Base-by-base conservation (phyloP, 768 basidiomycete species). In the Mycena epipterygia region DNA sequence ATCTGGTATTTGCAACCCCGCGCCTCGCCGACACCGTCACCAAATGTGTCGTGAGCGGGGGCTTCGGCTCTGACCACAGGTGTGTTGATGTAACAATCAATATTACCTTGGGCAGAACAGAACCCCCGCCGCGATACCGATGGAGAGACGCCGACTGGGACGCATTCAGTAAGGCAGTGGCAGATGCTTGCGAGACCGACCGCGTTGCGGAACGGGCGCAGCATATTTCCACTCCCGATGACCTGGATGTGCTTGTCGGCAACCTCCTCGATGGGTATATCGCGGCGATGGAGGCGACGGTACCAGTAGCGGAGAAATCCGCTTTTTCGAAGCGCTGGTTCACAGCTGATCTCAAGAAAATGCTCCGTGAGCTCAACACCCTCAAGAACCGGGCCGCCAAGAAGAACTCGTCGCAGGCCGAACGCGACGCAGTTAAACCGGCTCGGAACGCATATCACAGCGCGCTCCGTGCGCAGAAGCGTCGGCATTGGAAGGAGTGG, bases 241-340 rank as follows among this genome's bases (percentile, higher is more conserved):
- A 61, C 30, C 32, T 61, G 42, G 59, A 61, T 23, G 5, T 21
- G 23, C 12, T 61, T 2, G 59, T 48, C 16, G 32, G 42, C n/a
- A 44, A 61, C 17, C 46, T 61, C 21, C 41, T 61, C 32, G 32
- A n/a, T 8, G 48, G 56, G 3, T 58, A 57, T 27, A 30, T 46
- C 2, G 11, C 39, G 44, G 65, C 42, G 19, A 67, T 33, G 42
- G 46, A 67, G 14, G 29, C 59, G 5, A 39, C 68, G 5, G 74
- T 79, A 0, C 82, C 80, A 0, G 3, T 58, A 0, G 13, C 65
- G 4, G 48, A 68, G 16, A 73, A 74, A 2, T 69, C 64, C 12
- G 76, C 76, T 0, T 77, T 72, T 48, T 29, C 74, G 0, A 81
- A 80, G 29, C 23, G 73, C 5, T 82, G 81, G 81, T 82, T 79